Evolutionary conservation across 345 rosid genomes (phyloP).

Genomic region (Acer campestre): DNA sequence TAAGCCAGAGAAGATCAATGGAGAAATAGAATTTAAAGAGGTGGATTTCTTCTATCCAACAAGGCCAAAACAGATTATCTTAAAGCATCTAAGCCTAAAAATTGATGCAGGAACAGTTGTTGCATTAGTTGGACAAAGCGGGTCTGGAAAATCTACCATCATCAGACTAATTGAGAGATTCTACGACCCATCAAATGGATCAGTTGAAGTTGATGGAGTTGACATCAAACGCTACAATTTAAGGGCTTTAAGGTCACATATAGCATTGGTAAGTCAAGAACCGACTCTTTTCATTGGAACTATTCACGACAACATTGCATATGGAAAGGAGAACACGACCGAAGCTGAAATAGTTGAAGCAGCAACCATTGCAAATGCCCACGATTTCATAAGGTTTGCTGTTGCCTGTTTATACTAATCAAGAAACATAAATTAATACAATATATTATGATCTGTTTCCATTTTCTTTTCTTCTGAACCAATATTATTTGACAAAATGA

Average conservation of each 20-base stretch:
- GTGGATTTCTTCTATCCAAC: slow-evolving; percentile 38
- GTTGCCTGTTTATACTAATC: no score
- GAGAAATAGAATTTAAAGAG: slow-evolving; percentile 32
- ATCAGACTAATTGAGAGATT: slow-evolving; percentile 33
- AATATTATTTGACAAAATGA: background rate
- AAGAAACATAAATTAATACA: background rate
- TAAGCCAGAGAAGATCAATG: slow-evolving; percentile 22
- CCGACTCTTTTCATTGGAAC: slow-evolving; percentile 31
- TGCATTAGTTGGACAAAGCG: slow-evolving; percentile 33
- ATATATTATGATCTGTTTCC: no score
- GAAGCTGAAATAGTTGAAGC: slow-evolving; percentile 40
- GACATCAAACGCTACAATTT: slow-evolving; percentile 30
- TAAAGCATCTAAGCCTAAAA: slow-evolving; percentile 30
- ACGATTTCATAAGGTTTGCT: slow-evolving; percentile 27
- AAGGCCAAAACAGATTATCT: slow-evolving; percentile 33
- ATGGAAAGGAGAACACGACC: slow-evolving; percentile 31
- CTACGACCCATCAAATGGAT: slow-evolving; percentile 32
- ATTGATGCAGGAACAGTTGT: slow-evolving; percentile 34
- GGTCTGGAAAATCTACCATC: slow-evolving; percentile 36
- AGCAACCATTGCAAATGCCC: slow-evolving; percentile 44
- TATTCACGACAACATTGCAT: slow-evolving; percentile 24
- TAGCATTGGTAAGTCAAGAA: slow-evolving; percentile 33
- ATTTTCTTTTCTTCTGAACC: background rate
- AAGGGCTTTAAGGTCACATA: slow-evolving; percentile 27
- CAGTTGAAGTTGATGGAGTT: slow-evolving; percentile 24